Base-by-base conservation (phyloP, 441 rosid genomes). In the Gossypium davidsonii region DNA sequence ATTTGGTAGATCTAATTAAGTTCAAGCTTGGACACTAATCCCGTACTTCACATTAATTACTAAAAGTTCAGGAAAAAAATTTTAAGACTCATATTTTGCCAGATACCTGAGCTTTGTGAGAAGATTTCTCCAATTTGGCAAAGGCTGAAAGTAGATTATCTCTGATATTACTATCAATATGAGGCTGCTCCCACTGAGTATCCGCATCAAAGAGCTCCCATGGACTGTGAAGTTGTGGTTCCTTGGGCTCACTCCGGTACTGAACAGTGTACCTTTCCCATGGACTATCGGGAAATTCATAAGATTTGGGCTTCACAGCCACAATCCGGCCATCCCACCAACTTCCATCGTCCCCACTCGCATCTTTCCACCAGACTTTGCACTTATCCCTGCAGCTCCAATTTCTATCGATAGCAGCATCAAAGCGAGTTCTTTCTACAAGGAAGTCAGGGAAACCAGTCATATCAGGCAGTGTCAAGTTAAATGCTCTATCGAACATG, bases 331-430 rank as follows among this genome's bases (percentile, higher is more conserved):
- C 98, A 77, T 88, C 86, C 99, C 99, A 96, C 98, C 98, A 96
- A 67, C 89, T 84, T 70, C 99, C 99, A 79, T 88, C 88, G 71
- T 90, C 98, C 73, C 90, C 96, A 9, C 85, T 88, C 34, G 88
- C 97, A 72, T 91, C 88, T 86, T 85, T 89, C 98, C 99, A 96
- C 98, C 98, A 96, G 31, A 96, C 99, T 77, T 73, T 90, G 84
- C 98, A 92, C 78, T 90, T 92, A 81, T 93, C 99, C 83, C 99
- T 88, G 78, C 83, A 79, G 57, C 89, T 84, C 99, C 98, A 96
- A 71, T 91, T 86, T 82, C 94, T 91, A 70, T 80, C 78, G 20
- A 88, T 84, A 26, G 97, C 87, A 70, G 89, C 88, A 76, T 91
- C 97, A 79, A 86, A 96, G 74, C 99, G 89, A 81, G 88, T 91